Base-by-base conservation (phyloP, 2,329 filamentous ascomycete species). In the Aureobasidium sp. region DNA sequence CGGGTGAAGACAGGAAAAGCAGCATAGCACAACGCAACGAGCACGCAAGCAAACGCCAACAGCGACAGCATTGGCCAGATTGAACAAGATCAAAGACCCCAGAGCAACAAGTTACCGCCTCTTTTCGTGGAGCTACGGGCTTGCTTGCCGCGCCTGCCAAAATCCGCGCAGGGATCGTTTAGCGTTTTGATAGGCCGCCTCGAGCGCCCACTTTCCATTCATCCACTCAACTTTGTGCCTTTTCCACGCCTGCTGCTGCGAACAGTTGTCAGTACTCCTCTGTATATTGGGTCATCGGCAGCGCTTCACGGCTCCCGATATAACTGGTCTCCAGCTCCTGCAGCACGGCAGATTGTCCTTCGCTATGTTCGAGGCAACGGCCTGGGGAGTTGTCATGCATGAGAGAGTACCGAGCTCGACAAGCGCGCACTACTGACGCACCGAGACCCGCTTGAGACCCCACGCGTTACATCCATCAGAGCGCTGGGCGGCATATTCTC, bases 381-480 rank as follows among this genome's bases (percentile, higher is more conserved):
- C 53, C 42, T 46, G 31, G 21, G 17, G 23, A 19, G 31, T 29
- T 45, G 38, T 37, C 53, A 46, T 57, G 53, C 42, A 45, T 57
- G 43, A 23, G 37, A 46, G 23, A 57, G 19, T 45, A 19, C 55
- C 35, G 42, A 38, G 43, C 42, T 47, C 33, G 33, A 46, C 55
- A 58, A 58, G 55, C 55, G 55, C 42, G 54, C 54, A 57, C 54
- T 57, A 57, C 11, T 57, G 29, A 57, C 23, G 40, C 53, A 57
- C 31, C 1, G 8, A n/a, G 40, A 46, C 38, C 53, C 53, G 53
- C 53, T 57, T 57, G 19, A 35, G 40, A 57, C 53, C 38, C 53
- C 40, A 42, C 53, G 40, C 37, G 53, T 46, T 35, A 57, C 38
- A 45, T 43, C 10, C 27, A 42, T 31, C 25, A 42, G 25, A 54